These are phyloP conservation scores for Taphrina sp. DNA, from an alignment of 1,139 yeast species.

Conservation along the genomic window DNA sequence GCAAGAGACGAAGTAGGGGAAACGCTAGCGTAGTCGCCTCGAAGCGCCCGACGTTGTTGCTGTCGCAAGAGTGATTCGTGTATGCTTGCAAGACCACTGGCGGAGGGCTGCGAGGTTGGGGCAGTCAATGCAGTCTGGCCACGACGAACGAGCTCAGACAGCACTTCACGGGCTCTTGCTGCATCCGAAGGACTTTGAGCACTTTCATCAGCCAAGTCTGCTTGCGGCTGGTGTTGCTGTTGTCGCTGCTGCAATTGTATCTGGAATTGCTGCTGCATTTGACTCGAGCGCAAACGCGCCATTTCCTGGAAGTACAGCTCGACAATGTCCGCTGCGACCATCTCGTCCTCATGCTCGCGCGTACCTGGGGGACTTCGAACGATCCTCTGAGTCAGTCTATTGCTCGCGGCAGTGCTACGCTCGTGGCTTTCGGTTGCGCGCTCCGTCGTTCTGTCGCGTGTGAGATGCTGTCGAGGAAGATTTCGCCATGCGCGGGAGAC, in stretches of 20 bases:
- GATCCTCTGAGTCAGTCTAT: constrained; percentile 2
- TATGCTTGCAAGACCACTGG: constrained; percentile 2
- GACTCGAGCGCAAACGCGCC: not conserved
- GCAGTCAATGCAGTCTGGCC: constrained; percentile 1
- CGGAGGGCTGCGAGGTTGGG: not conserved
- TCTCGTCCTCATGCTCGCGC: constrained; percentile 17
- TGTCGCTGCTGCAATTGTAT: too few species aligned
- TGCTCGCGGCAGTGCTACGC: not conserved
- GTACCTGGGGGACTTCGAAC: constrained; percentile 17
- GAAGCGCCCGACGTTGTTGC: constrained; percentile 12
- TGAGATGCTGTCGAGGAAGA: not conserved
- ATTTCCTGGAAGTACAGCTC: constrained; percentile 16
- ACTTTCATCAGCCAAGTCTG: too few species aligned
- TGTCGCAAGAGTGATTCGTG: constrained; percentile 12
- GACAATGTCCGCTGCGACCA: constrained; percentile 17
- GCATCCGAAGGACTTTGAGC: not conserved
- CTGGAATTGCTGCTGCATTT: too few species aligned
- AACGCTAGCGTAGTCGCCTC: too few species aligned
- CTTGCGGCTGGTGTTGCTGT: too few species aligned
- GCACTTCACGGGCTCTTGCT: not conserved
- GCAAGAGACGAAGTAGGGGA: too few species aligned
- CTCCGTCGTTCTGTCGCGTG: not conserved
- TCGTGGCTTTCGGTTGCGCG: constrained; percentile 11
- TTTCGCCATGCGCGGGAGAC: not conserved
- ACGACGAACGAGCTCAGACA: constrained; percentile 8